phyloP scores from a whole-genome alignment of 768 basidiomycete genomes.

The Ramaria sp. region DNA sequence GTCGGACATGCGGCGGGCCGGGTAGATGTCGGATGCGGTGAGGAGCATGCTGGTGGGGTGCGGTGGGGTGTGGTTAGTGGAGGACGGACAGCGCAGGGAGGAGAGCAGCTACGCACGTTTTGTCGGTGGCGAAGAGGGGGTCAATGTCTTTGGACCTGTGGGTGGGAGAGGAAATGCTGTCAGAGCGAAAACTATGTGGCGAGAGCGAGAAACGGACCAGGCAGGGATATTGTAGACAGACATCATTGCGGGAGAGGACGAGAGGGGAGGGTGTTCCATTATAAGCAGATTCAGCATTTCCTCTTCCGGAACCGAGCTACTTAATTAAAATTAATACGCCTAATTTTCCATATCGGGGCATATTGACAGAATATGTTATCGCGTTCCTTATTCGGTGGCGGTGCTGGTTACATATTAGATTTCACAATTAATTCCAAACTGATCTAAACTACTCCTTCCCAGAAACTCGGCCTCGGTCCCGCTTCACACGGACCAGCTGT shows the following conservation, averaged over 20 bases:
- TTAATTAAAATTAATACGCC: no score
- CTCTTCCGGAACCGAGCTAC: no score
- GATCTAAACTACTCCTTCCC: no score
- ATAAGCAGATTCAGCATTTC: neutral
- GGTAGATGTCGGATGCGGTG: conserved; percentile 41
- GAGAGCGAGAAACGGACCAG: neutral
- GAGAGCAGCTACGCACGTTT: no score
- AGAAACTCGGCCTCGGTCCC: no score
- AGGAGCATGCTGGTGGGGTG: conserved; percentile 14
- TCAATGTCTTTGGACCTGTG: conserved; percentile 9
- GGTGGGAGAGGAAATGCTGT: neutral
- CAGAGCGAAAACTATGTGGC: neutral
- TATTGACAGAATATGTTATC: no score
- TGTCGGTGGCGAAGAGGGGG: conserved; percentile 1
- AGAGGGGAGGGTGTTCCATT: neutral
- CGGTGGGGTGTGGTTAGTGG: conserved; percentile 1
- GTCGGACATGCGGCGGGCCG: conserved; percentile 64
- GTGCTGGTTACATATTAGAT: no score
- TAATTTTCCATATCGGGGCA: no score
- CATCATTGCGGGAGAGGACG: neutral
- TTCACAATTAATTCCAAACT: no score
- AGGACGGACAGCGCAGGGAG: no score
- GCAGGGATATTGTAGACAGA: conserved; percentile 6
- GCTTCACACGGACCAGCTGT: no score
- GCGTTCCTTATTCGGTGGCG: no score